phyloP scores from a whole-genome alignment of 371 early-diverging fungal species.

The Mucor circinelloides region DNA sequence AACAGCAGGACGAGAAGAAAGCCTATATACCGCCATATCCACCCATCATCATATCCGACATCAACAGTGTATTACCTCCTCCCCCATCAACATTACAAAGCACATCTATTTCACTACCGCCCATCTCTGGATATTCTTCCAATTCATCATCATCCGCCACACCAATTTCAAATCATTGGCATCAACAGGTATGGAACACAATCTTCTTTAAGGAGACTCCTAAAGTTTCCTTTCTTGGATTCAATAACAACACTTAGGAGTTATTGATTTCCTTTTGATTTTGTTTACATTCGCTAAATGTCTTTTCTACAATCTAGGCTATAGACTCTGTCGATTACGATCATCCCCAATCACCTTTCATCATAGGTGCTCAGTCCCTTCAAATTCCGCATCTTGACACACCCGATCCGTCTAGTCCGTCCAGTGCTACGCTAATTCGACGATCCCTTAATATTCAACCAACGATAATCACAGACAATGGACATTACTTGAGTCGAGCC shows the following conservation, averaged over 20 bases:
- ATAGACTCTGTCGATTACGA: conserved; percentile 10
- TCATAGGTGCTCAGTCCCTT: conserved; percentile 27
- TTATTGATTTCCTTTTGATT: background rate
- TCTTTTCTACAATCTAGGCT: background rate
- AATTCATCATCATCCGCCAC: background rate
- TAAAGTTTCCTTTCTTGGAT: background rate
- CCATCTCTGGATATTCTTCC: background rate
- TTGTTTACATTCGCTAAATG: background rate
- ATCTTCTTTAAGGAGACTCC: background rate
- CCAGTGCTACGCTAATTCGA: conserved; percentile 13
- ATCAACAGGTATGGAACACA: conserved; percentile 4
- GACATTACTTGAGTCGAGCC: conserved; percentile 18
- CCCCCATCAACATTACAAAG: conserved; percentile 5
- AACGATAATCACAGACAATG: background rate
- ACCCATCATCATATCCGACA: conserved; percentile 5
- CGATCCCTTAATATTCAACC: conserved; percentile 36
- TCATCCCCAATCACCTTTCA: conserved; percentile 26
- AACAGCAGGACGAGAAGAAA: background rate
- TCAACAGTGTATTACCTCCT: conserved; percentile 2
- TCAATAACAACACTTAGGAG: background rate
- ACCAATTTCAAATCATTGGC: background rate
- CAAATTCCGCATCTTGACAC: conserved; percentile 38
- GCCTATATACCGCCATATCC: background rate
- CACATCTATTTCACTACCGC: background rate
- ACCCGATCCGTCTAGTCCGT: conserved; percentile 15